Percentiles rank a stretch among this genome's conserved stretches.
phyloP scores from a whole-genome alignment of 371 early-diverging fungal genomes.

The Actinomortierella ambigua region DNA sequence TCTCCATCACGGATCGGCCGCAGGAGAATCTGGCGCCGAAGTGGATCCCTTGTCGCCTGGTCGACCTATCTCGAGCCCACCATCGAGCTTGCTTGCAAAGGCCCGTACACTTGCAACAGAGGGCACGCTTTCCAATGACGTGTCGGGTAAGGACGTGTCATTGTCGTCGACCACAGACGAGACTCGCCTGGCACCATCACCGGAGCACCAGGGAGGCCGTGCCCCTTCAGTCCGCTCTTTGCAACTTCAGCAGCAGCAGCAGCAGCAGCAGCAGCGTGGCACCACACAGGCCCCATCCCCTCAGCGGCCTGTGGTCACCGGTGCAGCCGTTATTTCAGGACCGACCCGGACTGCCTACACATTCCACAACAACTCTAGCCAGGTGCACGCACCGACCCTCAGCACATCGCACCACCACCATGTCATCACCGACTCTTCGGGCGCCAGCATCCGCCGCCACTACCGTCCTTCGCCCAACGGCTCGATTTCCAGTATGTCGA shows the following conservation, averaged over 20 bases:
- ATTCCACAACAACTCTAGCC: constrained; percentile 19
- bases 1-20: too few relatives aligned
- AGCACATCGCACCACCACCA: constrained; percentile 28
- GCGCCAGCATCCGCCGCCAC: constrained; percentile 21
- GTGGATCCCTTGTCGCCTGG: constrained; percentile 18
- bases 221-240: too few relatives aligned
- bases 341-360: constrained; percentile 19
- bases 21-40: too few relatives aligned
- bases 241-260: constrained; percentile 2
- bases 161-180: background rate
- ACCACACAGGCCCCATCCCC: background rate
- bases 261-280: background rate
- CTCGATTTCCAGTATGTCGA: constrained; percentile 44
- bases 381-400: constrained; percentile 18
- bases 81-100: constrained; percentile 28
- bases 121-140: too few relatives aligned
- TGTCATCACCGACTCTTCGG: constrained; percentile 26
- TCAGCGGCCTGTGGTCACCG: constrained; percentile 9
- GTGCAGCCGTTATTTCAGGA: constrained; percentile 12
- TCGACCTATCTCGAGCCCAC: constrained; percentile 27
- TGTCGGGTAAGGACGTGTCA: constrained; percentile 1
- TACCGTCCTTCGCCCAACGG: constrained; percentile 26
- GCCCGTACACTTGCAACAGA: too few relatives aligned
- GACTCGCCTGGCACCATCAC: too few relatives aligned
- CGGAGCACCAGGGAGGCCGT: too few relatives aligned